These are phyloP conservation scores for Phialophora chinensis DNA, from an alignment of 2,329 filamentous ascomycete species.

Conservation along the genomic window DNA sequence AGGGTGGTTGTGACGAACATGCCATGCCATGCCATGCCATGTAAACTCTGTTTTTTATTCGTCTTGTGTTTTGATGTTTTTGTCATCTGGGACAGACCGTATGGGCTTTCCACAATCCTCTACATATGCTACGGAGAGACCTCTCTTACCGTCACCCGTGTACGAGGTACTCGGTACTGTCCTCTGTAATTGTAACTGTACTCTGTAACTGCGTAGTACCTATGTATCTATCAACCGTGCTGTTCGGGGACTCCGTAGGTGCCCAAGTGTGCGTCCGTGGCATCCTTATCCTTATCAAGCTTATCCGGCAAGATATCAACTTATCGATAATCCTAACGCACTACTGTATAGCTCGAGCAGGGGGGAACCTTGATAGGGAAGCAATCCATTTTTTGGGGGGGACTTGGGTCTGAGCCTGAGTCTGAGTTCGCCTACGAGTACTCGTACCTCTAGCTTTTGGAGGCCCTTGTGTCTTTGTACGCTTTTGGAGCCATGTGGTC, in stretches of 20 bases:
- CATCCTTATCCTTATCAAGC: too few species aligned
- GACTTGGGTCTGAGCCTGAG: neutral
- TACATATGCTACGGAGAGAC: neutral
- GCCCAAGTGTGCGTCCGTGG: too few species aligned
- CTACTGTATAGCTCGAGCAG: neutral
- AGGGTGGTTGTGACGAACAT: neutral
- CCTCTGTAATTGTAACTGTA: too few species aligned
- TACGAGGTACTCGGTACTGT: too few species aligned
- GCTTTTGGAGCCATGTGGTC: slow-evolving; percentile 1
- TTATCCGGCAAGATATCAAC: neutral
- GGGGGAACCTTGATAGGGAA: neutral
- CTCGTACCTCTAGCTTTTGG: neutral
- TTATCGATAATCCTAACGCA: neutral
- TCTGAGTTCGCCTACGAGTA: neutral
- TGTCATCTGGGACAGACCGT: too few species aligned
- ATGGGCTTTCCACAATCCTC: slow-evolving; percentile 8
- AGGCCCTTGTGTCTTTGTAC: neutral
- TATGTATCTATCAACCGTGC: too few species aligned
- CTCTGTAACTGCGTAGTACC: neutral
- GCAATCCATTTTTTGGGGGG: too few species aligned
- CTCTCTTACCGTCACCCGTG: too few species aligned
- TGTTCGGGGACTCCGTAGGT: too few species aligned
- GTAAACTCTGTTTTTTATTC: too few species aligned
- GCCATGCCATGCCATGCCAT: neutral
- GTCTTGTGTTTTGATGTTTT: too few species aligned